Evolutionary conservation across 163 green algal species (phyloP).

Genomic region (Scenedesmus sp.): DNA sequence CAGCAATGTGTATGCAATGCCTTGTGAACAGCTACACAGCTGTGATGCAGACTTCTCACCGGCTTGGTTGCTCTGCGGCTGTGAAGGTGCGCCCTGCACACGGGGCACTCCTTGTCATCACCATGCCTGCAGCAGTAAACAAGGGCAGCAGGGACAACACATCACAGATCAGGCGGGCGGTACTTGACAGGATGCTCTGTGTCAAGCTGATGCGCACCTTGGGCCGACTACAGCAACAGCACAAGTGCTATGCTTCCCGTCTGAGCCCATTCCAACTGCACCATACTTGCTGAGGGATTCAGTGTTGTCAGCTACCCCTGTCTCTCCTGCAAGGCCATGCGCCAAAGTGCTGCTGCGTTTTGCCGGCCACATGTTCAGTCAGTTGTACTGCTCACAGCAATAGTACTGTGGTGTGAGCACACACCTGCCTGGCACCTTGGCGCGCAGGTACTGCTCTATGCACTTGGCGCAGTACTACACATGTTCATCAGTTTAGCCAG

Average conservation of each 20-base stretch:
- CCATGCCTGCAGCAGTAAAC: slow-evolving; percentile 34
- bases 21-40: background rate
- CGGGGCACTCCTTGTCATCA: slow-evolving; percentile 59
- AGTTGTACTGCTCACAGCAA: background rate
- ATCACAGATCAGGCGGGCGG: no score
- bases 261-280: background rate
- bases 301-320: background rate
- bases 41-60: background rate
- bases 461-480: slow-evolving; percentile 56
- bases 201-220: no score
- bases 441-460: slow-evolving; percentile 61
- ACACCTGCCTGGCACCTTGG: slow-evolving; percentile 28
- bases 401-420: background rate
- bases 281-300: background rate
- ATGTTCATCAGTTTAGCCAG: no score
- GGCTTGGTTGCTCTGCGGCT: slow-evolving; percentile 56
- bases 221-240: no score
- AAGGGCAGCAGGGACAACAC: background rate
- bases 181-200: no score
- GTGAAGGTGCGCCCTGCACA: slow-evolving; percentile 60
- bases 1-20: background rate
- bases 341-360: background rate
- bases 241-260: no score
- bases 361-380: background rate
- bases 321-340: no score